Evolutionary conservation across 2,329 filamentous ascomycete genomes (phyloP).

Genomic region (Ceratocystis colombiana): DNA sequence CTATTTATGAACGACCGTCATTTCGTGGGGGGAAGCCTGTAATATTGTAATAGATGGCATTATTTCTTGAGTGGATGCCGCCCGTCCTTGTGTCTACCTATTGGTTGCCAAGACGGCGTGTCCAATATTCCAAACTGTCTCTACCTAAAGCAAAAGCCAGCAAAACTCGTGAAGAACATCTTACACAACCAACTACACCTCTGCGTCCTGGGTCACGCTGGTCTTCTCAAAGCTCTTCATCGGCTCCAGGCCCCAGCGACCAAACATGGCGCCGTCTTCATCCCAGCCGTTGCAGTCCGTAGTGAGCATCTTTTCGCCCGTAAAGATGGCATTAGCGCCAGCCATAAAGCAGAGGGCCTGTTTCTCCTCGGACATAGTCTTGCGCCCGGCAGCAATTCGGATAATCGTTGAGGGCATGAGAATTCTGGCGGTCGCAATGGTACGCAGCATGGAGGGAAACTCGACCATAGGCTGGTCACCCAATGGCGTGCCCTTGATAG

Average conservation of each 20-base stretch:
- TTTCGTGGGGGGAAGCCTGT: too few species aligned
- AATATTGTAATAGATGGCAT: too few species aligned
- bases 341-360: conserved; percentile 84
- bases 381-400: conserved; percentile 72
- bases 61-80: too few species aligned
- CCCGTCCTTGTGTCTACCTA: too few species aligned
- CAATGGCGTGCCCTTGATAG: conserved; percentile 80
- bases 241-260: conserved; percentile 67
- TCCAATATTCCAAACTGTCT: too few species aligned
- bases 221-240: conserved; percentile 51
- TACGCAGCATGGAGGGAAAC: conserved; percentile 70
- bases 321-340: conserved; percentile 89
- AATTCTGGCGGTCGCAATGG: conserved; percentile 71
- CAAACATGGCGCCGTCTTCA: conserved; percentile 75
- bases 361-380: conserved; percentile 77
- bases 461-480: conserved; percentile 62
- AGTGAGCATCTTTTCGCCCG: conserved; percentile 90
- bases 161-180: too few species aligned
- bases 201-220: background rate
- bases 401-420: conserved; percentile 81
- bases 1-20: too few species aligned
- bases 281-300: conserved; percentile 88
- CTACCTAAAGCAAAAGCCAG: too few species aligned
- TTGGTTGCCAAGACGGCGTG: too few species aligned
- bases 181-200: background rate